Conservation (phyloP, 2,329 filamentous ascomycete species). For the Plenodomus tracheiphilus region DNA sequence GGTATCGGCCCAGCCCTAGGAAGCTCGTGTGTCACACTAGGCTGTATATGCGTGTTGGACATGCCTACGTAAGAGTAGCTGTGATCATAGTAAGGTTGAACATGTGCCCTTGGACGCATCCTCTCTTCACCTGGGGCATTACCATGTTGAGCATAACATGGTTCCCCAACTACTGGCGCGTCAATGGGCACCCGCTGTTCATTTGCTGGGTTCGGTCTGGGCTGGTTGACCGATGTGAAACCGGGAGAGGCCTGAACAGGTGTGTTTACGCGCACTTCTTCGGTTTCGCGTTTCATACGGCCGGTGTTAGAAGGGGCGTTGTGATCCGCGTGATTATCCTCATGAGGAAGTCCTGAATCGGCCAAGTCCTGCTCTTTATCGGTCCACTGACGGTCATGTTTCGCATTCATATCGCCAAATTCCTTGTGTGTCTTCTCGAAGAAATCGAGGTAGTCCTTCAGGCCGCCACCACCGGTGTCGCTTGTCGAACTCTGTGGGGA, state of each 20-base stretch:
- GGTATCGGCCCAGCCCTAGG: too few species aligned
- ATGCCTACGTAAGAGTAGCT: too few species aligned
- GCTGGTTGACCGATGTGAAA: constrained; percentile 17
- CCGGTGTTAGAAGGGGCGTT: background rate
- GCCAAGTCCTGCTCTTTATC: constrained; percentile 13
- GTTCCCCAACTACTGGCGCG: background rate
- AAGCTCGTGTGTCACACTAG: too few species aligned
- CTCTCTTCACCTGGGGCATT: too few species aligned
- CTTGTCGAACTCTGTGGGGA: constrained; percentile 23
- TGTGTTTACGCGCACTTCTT: background rate
- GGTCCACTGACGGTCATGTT: constrained; percentile 7
- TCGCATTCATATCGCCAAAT: constrained; percentile 17
- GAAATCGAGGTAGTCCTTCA: constrained; percentile 18
- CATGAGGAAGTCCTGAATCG: constrained; percentile 16
- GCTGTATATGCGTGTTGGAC: too few species aligned
- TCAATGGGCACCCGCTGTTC: background rate
- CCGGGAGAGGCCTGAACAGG: background rate
- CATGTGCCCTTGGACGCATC: too few species aligned
- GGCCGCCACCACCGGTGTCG: constrained; percentile 18
- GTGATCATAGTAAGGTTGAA: too few species aligned
- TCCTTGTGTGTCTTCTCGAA: constrained; percentile 27
- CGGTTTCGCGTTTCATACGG: constrained; percentile 8
- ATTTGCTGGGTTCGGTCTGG: too few species aligned
- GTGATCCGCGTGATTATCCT: constrained; percentile 16
- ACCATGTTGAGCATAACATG: too few species aligned